Evolutionary conservation across 1,139 yeast species (phyloP).

Genomic region (Geotrichum cucujoidarum): DNA sequence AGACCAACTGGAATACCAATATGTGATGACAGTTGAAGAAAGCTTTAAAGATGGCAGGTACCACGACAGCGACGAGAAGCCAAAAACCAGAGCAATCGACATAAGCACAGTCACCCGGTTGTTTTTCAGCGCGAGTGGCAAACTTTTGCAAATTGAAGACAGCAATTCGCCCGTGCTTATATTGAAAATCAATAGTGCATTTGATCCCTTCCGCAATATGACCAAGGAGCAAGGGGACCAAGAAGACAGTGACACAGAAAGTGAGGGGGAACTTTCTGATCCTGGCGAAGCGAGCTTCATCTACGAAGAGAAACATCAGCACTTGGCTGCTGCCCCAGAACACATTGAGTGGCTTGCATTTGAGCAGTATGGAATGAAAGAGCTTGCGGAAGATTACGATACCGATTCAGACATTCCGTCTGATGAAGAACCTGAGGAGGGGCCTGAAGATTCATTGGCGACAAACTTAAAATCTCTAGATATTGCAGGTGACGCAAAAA

Average conservation of each 20-base stretch:
- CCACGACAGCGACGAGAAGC: conserved; percentile 51
- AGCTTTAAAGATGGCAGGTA: conserved; percentile 69
- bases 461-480: neutral
- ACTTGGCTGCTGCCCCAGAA: conserved; percentile 8
- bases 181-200: conserved; percentile 44
- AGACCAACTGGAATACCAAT: conserved; percentile 36
- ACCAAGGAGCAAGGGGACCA: neutral
- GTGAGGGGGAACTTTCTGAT: conserved; percentile 16
- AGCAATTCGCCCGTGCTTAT: conserved; percentile 66
- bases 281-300: conserved; percentile 27
- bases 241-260: conserved; percentile 7
- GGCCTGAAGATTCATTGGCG: conserved; percentile 14
- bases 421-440: conserved; percentile 23
- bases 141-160: conserved; percentile 58
- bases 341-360: conserved; percentile 50
- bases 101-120: conserved; percentile 48
- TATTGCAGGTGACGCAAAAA: neutral
- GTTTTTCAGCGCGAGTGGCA: conserved; percentile 72
- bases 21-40: conserved; percentile 50
- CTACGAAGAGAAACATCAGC: conserved; percentile 6
- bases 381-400: conserved; percentile 28
- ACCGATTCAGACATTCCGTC: conserved; percentile 17
- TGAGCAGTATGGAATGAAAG: conserved; percentile 42
- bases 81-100: conserved; percentile 36
- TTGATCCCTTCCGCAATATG: conserved; percentile 21